A percentile compares a stretch with the other conserved stretches of the same genome.
phyloP scores from a whole-genome alignment of 352 stramenopile genomes.

The Phytophthora agathidicida region DNA sequence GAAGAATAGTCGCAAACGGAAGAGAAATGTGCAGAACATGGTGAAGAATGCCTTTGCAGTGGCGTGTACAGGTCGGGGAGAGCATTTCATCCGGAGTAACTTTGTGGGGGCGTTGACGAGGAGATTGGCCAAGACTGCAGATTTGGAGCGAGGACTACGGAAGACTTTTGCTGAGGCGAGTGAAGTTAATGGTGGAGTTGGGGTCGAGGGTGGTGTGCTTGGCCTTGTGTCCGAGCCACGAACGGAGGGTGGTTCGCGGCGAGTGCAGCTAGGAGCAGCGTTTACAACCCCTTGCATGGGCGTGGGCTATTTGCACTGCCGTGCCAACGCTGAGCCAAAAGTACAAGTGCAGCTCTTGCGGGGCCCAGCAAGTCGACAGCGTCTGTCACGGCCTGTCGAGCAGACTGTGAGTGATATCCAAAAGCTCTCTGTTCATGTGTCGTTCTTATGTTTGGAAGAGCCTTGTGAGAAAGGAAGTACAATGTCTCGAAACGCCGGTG shows the following conservation, averaged over 20 bases:
- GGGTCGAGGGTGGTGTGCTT: constrained; percentile 63
- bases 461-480: too few species aligned
- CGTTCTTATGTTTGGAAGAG: too few species aligned
- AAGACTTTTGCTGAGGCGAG: constrained; percentile 40
- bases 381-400: too few species aligned
- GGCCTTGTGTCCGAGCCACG: constrained; percentile 26
- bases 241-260: background rate
- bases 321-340: constrained; percentile 9
- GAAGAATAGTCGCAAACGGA: constrained; percentile 19
- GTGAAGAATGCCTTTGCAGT: constrained; percentile 51
- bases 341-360: constrained; percentile 61
- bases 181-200: constrained; percentile 40
- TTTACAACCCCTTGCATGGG: constrained; percentile 78
- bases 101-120: constrained; percentile 42
- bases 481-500: too few species aligned
- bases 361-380: constrained; percentile 15
- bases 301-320: constrained; percentile 52
- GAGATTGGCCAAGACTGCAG: constrained; percentile 29
- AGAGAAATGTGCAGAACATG: constrained; percentile 8
- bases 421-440: constrained; percentile 35
- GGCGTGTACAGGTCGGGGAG: constrained; percentile 65
- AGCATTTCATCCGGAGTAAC: constrained; percentile 66
- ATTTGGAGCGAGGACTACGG: constrained; percentile 36
- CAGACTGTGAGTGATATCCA: background rate
- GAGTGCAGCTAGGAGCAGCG: constrained; percentile 56